phyloP scores from a whole-genome alignment of 805 yeast genomes.

The Yarrowia deformans region DNA sequence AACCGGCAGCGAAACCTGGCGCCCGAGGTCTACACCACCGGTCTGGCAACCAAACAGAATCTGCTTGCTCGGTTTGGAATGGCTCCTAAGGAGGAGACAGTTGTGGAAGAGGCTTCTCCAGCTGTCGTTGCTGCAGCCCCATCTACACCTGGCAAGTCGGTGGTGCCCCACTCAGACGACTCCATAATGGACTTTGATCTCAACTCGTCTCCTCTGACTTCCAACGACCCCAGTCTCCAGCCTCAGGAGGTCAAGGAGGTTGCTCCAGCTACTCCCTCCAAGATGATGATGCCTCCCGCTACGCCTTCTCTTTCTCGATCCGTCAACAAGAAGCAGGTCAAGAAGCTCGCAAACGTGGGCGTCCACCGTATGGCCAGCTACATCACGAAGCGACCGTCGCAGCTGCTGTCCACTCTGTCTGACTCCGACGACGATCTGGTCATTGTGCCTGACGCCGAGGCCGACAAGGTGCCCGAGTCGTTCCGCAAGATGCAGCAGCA shows the following conservation, averaged over 20 bases:
- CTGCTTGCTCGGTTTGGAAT: conserved; percentile 18
- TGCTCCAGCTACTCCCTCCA: conserved; percentile 4
- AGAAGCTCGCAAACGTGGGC: conserved; percentile 29
- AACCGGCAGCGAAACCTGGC: conserved; percentile 44
- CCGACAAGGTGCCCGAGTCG: conserved; percentile 30
- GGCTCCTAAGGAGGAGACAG: not conserved
- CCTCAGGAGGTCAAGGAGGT: conserved; percentile 16
- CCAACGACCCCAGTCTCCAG: conserved; percentile 6
- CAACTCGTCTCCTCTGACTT: conserved; percentile 14
- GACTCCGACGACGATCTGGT: conserved; percentile 26
- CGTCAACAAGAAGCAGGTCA: conserved; percentile 25
- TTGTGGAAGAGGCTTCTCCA: too few relatives aligned
- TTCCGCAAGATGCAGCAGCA: conserved; percentile 27
- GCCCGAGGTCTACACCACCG: conserved; percentile 43
- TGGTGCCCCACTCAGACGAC: conserved; percentile 5
- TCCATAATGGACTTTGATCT: conserved; percentile 16
- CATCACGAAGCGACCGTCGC: conserved; percentile 15
- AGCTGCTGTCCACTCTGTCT: conserved; percentile 21
- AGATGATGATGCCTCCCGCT: conserved; percentile 11
- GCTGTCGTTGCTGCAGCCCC: not conserved
- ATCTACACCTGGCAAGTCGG: conserved; percentile 5
- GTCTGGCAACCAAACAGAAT: conserved; percentile 24
- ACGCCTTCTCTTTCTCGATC: conserved; percentile 25
- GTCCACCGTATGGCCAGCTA: conserved; percentile 30
- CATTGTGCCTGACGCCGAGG: conserved; percentile 26